phyloP scores from a whole-genome alignment of 768 basidiomycete species.

The Naematelia aurantialba region DNA sequence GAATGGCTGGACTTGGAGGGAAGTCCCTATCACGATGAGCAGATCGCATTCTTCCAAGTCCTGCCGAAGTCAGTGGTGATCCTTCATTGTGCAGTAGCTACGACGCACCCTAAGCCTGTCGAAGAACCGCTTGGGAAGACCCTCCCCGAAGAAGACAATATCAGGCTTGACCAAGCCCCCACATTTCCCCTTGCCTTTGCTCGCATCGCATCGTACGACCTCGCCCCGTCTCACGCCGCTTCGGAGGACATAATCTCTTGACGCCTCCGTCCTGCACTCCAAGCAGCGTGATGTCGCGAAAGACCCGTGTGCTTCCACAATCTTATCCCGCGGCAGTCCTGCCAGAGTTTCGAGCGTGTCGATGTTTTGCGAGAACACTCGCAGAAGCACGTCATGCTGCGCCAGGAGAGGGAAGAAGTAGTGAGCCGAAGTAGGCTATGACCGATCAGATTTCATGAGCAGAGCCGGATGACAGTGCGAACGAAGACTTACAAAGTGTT shows the following conservation, averaged over 20 bases:
- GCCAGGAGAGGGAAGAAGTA: slow-evolving; percentile 80
- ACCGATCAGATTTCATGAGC: slow-evolving; percentile 51
- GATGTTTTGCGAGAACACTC: slow-evolving; percentile 54
- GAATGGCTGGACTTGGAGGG: slow-evolving; percentile 66
- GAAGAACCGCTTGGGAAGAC: slow-evolving; percentile 68
- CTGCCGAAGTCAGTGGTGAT: slow-evolving; percentile 11
- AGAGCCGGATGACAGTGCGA: background rate
- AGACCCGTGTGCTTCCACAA: slow-evolving; percentile 94
- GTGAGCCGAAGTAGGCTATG: slow-evolving; percentile 83
- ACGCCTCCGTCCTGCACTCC: slow-evolving; percentile 61
- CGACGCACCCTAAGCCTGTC: slow-evolving; percentile 14
- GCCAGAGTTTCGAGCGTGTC: slow-evolving; percentile 86
- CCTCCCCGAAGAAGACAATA: slow-evolving; percentile 82
- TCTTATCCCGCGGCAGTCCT: slow-evolving; percentile 66
- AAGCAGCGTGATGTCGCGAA: slow-evolving; percentile 86
- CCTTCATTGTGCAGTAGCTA: background rate
- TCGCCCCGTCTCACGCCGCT: slow-evolving; percentile 60
- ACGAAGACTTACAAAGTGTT: slow-evolving; percentile 44
- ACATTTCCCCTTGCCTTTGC: slow-evolving; percentile 50
- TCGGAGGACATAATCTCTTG: slow-evolving; percentile 64
- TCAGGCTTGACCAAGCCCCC: slow-evolving; percentile 83
- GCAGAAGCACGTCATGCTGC: slow-evolving; percentile 63
- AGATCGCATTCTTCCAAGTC: slow-evolving; percentile 69
- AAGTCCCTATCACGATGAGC: slow-evolving; percentile 86
- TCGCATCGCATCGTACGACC: slow-evolving; percentile 62